Percentiles rank a stretch among this genome's conserved stretches.
phyloP scores from a whole-genome alignment of 1,139 yeast genomes.

The Saccharomycopsis phalli region DNA sequence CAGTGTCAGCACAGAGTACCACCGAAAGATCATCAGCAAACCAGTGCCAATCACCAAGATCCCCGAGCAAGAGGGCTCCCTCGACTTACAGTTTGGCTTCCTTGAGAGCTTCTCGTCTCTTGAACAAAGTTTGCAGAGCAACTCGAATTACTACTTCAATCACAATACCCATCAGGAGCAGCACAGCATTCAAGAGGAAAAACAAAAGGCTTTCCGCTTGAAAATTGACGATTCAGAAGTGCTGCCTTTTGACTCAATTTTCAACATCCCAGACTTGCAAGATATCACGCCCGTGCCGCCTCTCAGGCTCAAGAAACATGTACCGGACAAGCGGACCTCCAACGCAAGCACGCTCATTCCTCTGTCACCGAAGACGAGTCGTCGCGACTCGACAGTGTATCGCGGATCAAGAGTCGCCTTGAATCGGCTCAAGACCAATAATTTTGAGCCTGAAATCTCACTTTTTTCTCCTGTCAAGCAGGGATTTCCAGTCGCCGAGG shows the following conservation, averaged over 20 bases:
- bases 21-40: conserved; percentile 12
- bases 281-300: conserved; percentile 6
- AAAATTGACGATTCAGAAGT: background rate
- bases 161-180: conserved; percentile 9
- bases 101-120: conserved; percentile 1
- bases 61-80: conserved; percentile 16
- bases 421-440: conserved; percentile 8
- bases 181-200: conserved; percentile 7
- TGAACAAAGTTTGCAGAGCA: conserved; percentile 8
- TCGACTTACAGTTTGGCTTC: conserved; percentile 13
- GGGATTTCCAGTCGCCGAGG: conserved; percentile 2
- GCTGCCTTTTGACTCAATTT: background rate
- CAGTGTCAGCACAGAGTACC: conserved; percentile 3
- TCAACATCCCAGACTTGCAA: background rate
- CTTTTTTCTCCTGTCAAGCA: conserved; percentile 17
- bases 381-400: background rate
- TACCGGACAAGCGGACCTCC: conserved; percentile 11
- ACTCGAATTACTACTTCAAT: conserved; percentile 15
- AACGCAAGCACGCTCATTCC: conserved; percentile 19
- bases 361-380: background rate
- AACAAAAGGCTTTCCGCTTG: background rate
- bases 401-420: conserved; percentile 16
- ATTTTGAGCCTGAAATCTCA: conserved; percentile 15
- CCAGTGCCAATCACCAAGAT: conserved; percentile 20
- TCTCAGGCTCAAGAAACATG: background rate